Evolutionary conservation across 2,329 filamentous ascomycete species (phyloP).

Genomic region (Colletotrichum trifolii): DNA sequence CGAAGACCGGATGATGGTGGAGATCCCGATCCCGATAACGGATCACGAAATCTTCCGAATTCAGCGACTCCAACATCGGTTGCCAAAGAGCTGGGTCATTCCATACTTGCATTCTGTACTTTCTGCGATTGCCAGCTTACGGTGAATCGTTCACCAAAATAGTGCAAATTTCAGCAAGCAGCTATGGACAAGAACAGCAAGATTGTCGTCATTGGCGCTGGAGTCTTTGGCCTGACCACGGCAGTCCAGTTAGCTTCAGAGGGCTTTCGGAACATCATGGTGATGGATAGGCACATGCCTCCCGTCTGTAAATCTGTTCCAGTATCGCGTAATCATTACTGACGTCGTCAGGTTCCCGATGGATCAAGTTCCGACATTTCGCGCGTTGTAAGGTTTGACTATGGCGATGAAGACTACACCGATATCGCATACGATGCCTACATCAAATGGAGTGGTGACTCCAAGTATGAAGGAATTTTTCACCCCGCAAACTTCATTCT

Average conservation of each 20-base stretch:
- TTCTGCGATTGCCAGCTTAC: no score
- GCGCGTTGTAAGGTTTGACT: conserved; percentile 63
- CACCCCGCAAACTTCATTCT: conserved; percentile 6
- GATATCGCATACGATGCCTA: conserved; percentile 60
- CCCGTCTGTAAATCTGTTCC: conserved; percentile 37
- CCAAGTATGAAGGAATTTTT: conserved; percentile 37
- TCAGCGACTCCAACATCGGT: no score
- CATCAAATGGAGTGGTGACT: conserved; percentile 41
- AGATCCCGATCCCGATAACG: no score
- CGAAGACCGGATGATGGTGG: no score
- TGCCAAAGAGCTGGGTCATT: no score
- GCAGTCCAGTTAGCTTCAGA: conserved; percentile 41
- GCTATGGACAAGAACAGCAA: conserved; percentile 6
- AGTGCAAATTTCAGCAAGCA: no score
- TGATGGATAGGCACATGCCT: conserved; percentile 48
- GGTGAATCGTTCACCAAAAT: no score
- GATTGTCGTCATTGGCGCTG: conserved; percentile 44
- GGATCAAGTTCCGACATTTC: conserved; percentile 53
- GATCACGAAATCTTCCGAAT: no score
- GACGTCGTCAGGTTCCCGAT: conserved; percentile 39
- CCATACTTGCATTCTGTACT: no score
- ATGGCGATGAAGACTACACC: conserved; percentile 69
- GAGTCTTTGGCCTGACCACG: conserved; percentile 44
- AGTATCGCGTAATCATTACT: neutral
- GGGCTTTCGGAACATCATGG: conserved; percentile 47